phyloP scores from a whole-genome alignment of 2,329 filamentous ascomycete genomes.

The Clonostachys sp. region DNA sequence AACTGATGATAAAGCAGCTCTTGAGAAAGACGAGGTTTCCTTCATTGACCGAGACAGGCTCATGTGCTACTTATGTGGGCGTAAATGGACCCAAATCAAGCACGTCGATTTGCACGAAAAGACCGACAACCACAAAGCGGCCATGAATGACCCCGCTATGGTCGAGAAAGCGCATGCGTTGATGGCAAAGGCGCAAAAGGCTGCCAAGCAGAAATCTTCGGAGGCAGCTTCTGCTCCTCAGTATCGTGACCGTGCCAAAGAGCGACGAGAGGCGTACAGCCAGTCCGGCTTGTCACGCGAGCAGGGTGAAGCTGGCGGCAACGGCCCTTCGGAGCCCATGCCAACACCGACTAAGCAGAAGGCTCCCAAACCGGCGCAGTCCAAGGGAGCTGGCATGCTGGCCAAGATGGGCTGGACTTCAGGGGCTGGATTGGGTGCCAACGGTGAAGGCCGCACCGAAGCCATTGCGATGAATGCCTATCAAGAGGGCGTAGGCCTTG shows the following conservation, averaged over 20 bases:
- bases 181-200: conserved; percentile 5
- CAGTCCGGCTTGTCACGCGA: conserved; percentile 35
- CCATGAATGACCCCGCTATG: conserved; percentile 30
- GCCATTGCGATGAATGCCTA: conserved; percentile 63
- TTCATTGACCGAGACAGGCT: conserved; percentile 53
- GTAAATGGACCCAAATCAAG: conserved; percentile 37
- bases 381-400: conserved; percentile 63
- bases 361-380: conserved; percentile 29
- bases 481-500: conserved; percentile 63
- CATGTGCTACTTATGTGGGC: conserved; percentile 40
- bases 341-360: conserved; percentile 12
- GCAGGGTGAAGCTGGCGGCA: conserved; percentile 4
- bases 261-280: conserved; percentile 58
- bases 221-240: conserved; percentile 16
- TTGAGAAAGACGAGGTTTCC: conserved; percentile 25
- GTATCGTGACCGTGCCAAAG: conserved; percentile 65
- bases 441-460: conserved; percentile 57
- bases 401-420: conserved; percentile 70
- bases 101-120: conserved; percentile 36
- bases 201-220: not conserved
- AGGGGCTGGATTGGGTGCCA: conserved; percentile 60
- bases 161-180: conserved; percentile 38
- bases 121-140: conserved; percentile 34
- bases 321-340: conserved; percentile 16
- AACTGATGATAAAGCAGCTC: not conserved